Evolutionary conservation across 2,329 filamentous ascomycete species (phyloP).

Genomic region (Coniella vitis): DNA sequence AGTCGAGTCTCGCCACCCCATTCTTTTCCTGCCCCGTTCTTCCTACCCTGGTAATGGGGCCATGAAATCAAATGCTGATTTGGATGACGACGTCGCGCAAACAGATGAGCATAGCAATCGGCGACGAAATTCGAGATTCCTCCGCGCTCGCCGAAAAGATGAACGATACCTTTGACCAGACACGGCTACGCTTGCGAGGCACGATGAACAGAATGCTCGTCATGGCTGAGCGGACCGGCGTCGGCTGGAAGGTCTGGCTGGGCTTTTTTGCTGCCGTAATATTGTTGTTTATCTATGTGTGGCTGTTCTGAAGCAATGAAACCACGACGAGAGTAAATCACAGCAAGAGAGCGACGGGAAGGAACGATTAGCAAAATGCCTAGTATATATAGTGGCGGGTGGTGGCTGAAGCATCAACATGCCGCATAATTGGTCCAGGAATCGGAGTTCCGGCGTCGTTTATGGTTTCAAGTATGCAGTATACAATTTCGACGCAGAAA

Average conservation of each 20-base stretch:
- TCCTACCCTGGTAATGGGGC: neutral
- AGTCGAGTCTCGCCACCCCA: neutral
- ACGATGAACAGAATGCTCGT: constrained; percentile 97
- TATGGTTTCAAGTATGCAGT: too few species aligned
- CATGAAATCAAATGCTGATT: too few species aligned
- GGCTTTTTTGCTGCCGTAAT: constrained; percentile 79
- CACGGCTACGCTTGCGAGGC: constrained; percentile 70
- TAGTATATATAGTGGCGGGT: too few species aligned
- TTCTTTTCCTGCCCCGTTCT: constrained; percentile 4
- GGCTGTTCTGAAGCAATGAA: constrained; percentile 66
- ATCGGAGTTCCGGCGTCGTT: constrained; percentile 8
- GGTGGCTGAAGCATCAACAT: neutral
- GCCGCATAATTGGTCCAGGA: constrained; percentile 2
- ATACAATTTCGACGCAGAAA: too few species aligned
- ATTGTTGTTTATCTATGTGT: constrained; percentile 84
- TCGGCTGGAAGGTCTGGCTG: constrained; percentile 93
- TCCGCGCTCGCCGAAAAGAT: constrained; percentile 87
- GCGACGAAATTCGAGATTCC: constrained; percentile 89
- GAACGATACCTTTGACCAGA: constrained; percentile 89
- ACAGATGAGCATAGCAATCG: constrained; percentile 85
- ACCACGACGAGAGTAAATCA: neutral
- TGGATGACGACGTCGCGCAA: neutral
- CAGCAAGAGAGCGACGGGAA: neutral
- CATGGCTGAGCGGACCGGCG: constrained; percentile 92
- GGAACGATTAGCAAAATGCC: too few species aligned